Conservation (phyloP, 1,284 basidiomycete species). For the Puccinia horiana region DNA sequence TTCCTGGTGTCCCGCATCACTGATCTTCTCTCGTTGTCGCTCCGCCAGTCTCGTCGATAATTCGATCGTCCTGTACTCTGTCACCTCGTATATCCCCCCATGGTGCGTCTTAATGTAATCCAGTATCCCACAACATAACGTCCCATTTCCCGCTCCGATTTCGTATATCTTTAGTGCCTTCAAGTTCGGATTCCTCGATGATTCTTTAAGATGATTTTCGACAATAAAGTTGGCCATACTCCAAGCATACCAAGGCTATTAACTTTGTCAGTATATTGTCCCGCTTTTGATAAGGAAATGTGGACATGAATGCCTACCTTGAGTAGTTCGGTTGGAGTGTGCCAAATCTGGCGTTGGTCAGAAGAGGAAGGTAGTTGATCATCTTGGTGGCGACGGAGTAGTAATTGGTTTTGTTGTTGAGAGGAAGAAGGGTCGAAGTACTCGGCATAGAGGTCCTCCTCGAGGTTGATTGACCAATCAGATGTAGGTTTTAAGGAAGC, state of each 20-base stretch:
- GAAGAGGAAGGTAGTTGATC: conserved; percentile 51
- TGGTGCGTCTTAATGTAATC: conserved; percentile 75
- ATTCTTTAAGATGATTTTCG: conserved; percentile 1
- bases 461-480: conserved; percentile 48
- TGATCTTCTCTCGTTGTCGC: conserved; percentile 64
- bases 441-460: conserved; percentile 70
- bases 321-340: conserved; percentile 97
- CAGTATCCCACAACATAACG: conserved; percentile 83
- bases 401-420: conserved; percentile 23
- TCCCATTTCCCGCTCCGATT: conserved; percentile 95
- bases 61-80: conserved; percentile 88
- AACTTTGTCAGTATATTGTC: conserved; percentile 29
- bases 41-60: conserved; percentile 78
- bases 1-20: conserved; percentile 25
- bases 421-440: conserved; percentile 61
- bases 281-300: neutral
- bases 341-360: conserved; percentile 91
- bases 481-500: conserved; percentile 55
- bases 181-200: conserved; percentile 67
- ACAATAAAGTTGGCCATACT: conserved; percentile 75
- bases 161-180: conserved; percentile 89
- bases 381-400: neutral
- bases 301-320: conserved; percentile 66
- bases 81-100: conserved; percentile 87
- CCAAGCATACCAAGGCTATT: conserved; percentile 87